Evolutionary conservation across 148 eudicot genomes (phyloP).

Genomic region (Amaranthus hypochondriacus): DNA sequence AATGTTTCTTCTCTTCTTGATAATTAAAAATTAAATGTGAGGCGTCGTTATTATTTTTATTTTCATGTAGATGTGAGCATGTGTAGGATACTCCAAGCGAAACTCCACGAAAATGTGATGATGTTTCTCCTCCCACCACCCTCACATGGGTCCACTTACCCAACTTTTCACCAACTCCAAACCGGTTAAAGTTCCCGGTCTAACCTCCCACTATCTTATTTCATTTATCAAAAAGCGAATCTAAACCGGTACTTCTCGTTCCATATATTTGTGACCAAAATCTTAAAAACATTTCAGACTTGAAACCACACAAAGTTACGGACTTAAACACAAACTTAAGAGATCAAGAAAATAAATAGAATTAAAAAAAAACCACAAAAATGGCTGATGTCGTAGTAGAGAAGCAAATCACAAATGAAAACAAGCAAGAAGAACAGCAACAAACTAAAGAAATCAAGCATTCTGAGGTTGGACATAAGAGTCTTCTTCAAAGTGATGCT

Average conservation of each 20-base stretch:
- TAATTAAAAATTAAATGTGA: no score
- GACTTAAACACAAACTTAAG: background rate
- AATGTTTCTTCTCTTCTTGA: no score
- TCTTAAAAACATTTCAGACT: no score
- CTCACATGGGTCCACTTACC: slow-evolving; percentile 14
- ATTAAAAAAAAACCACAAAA: slow-evolving; percentile 1
- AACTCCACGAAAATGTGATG: background rate
- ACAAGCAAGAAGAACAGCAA: slow-evolving; percentile 16
- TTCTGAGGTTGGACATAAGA: slow-evolving; percentile 80
- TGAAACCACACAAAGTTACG: no score
- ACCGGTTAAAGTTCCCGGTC: slow-evolving; percentile 25
- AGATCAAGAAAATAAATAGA: background rate
- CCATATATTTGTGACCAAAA: slow-evolving; percentile 20
- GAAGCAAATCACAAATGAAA: background rate
- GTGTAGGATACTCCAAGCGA: background rate
- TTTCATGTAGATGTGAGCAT: background rate
- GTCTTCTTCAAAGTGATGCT: slow-evolving; percentile 81
- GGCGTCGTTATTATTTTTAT: no score
- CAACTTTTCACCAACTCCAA: slow-evolving; percentile 51
- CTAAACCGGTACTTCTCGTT: slow-evolving; percentile 24
- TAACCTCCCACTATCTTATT: slow-evolving; percentile 15
- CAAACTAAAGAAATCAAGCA: slow-evolving; percentile 32
- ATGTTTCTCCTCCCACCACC: background rate
- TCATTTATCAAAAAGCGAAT: background rate
- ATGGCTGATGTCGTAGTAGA: slow-evolving; percentile 34